Base-by-base conservation (phyloP, 345 rosid species). In the Citrus cavaleriei region DNA sequence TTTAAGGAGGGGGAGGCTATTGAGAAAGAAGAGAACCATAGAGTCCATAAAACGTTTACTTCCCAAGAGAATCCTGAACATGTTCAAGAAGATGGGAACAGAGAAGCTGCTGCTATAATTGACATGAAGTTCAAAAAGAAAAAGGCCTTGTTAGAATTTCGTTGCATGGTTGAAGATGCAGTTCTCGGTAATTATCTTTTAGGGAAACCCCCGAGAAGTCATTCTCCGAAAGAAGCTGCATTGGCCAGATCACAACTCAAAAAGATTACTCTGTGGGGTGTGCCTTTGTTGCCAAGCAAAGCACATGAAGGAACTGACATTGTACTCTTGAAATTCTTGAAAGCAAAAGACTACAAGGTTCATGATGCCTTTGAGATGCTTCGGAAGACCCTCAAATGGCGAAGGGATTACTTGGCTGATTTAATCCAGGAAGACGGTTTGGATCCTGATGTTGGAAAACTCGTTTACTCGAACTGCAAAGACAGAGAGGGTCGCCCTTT, bases 401-500 rank as follows among this genome's bases (percentile, higher is more conserved):
- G 92, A 16, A 81, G 25, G 49, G 83, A 80, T 59, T 81, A 68
- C 81, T 81, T 76, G 32, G 78, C 74, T 0, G 88, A 89, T 42
- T 72, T 75, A 4, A 81, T 84, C 5, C 77, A 51, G 6, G 87
- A 82, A 32, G 88, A 88, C 78, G 74, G 51, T 7, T 61, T 83
- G 18, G 77, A 80, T 46, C 75, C 67, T 40, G 87, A 79, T 49
- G 46, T 80, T 1, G 86, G 83, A 30, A 86, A 84, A 4, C n/a
- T 78, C 14, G 46, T 74, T 32, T 78, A 75, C 62, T n/a, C 80
- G 25, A 76, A 76, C n/a, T 67, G 89, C 75, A 68, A 37, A 49
- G 91, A 85, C 72, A 85, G 49, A 61, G 81, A 90, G 61, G 95
- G 93, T 7, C 92, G 62, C 8, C 91, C 95, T 22, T 28, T 91